Conservation (phyloP, 2,329 filamentous ascomycete species). For the Plectosphaerella plurivora region DNA sequence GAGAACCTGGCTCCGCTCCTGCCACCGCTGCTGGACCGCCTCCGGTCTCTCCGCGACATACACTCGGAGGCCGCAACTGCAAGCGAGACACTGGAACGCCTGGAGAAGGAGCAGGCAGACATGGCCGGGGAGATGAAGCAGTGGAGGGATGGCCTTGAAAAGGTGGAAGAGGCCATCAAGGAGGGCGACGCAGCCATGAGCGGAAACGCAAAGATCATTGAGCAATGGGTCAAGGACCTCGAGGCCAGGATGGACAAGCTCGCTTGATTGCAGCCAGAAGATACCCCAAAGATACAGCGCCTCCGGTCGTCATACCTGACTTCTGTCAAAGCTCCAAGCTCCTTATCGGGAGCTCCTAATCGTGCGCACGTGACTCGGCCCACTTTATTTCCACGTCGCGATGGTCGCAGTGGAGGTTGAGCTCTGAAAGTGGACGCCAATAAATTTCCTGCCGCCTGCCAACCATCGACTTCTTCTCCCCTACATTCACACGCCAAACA, state of each 20-base stretch:
- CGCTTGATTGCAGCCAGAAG: constrained; percentile 28
- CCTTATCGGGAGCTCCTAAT: too few species aligned
- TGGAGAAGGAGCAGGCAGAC: constrained; percentile 76
- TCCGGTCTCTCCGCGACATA: constrained; percentile 77
- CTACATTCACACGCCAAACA: not conserved
- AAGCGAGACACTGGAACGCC: constrained; percentile 67
- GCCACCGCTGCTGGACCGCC: constrained; percentile 76
- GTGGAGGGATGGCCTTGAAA: constrained; percentile 78
- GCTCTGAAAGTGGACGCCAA: not conserved
- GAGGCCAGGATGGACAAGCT: constrained; percentile 69
- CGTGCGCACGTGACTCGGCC: too few species aligned
- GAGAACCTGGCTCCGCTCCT: constrained; percentile 81
- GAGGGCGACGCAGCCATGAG: constrained; percentile 67
- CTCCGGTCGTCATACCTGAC: not conserved
- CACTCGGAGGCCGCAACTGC: constrained; percentile 85
- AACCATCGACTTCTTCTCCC: not conserved
- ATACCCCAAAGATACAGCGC: constrained; percentile 25
- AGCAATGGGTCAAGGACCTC: constrained; percentile 82
- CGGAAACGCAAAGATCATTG: constrained; percentile 78
- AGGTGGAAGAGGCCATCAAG: constrained; percentile 70
- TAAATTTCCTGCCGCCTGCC: not conserved
- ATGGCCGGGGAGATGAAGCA: constrained; percentile 79
- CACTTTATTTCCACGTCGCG: too few species aligned
- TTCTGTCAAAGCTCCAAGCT: not conserved
- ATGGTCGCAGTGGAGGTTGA: too few species aligned